Base-by-base conservation (phyloP, 2,329 filamentous ascomycete species). In the Fusarium longipes region DNA sequence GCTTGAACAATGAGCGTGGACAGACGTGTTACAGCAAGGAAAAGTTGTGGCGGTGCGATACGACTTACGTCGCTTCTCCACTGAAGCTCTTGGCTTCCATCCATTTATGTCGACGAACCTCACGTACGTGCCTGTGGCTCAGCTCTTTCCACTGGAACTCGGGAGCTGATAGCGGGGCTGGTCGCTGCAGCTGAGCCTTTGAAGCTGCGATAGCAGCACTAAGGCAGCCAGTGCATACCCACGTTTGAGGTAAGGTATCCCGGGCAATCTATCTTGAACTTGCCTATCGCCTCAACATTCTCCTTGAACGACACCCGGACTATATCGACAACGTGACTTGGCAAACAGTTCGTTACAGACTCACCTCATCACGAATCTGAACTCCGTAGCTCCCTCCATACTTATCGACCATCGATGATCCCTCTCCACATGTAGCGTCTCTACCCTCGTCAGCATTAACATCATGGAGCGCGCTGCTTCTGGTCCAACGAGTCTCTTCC, bases 401-500 rank as follows among this genome's bases (percentile, higher is more conserved):
- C 39, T 18, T 54, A 50, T 56, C 50, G 43, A 52, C 54, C 36
- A 25, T 59, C 49, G 48, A 63, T 62, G 57, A 44, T 53, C 56
- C 38, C 54, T 50, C 50, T 60, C 65, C 75, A 74, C 68, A 79
- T 78, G 77, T 76, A 75, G 75, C 61, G 57, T 71, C 58, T 62
- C 64, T 58, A 60, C 45, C 32, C 47, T 59, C 66, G 45, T 63
- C 61, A 55, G 55, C 59, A 54, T 68, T 63, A 61, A 65, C 63
- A 77, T 69, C 73, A 82, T 82, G 80, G 80, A 82, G 70, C 78
- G 80, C 70, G 76, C 80, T 68, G 78, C 76, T 72, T 78, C 77
- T 64, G 83, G 83, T 62, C 84, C 87, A 71, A 86, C 89, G 80
- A 84, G 89, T 70, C 85, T 94, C 75, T 95, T 92, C 76, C 90